Base-by-base conservation (phyloP, 768 basidiomycete species). In the Tulasnella sp. region DNA sequence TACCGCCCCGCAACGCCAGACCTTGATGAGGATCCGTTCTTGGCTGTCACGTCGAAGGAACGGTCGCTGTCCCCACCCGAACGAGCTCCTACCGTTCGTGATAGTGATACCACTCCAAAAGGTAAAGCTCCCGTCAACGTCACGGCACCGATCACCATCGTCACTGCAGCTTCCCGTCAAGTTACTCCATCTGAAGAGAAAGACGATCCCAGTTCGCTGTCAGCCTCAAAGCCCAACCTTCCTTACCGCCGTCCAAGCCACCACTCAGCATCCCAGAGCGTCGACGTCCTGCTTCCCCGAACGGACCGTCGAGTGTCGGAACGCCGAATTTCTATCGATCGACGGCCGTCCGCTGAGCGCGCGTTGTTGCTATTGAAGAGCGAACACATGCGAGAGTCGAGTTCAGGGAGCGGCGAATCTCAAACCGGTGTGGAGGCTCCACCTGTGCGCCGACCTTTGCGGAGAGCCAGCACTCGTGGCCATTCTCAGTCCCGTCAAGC, bases 21-120 rank as follows among this genome's bases (percentile, higher is more conserved):
- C 86, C 83, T 48, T 88, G 93, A 31, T 27, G 58, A 62, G n/a
- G 58, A 62, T 62, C 58, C 58, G 58, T 62, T 62, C 58, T n/a
- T 62, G 27, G 58, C 58, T 1, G 24, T 62, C 21, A 62, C 58
- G 24, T 62, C n/a, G 27, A 62, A 62, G 58, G 31, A 62, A 4
- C 58, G 58, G n/a, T 62, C 58, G 12, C 2, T 31, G n/a, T 62
- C 58, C 12, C n/a, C 58, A n/a, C 14, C 21, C 24, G 58, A 34
- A n/a, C 58, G 58, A 62, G 58, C 12, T 14, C n/a, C 31, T 16
- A 27, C n/a, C n/a, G 2, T 62, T 5, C 27, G n/a, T 7, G 58
- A 79, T 0, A 38, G 31, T 6, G 78, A 79, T 71, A 38, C 31
- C 31, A 79, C 78, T 36, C 78, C 78, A 27, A 79, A 44, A 27